Evolutionary conservation across 2,329 filamentous ascomycete genomes (phyloP).

Genomic region (Zasmidium citrigriseum): DNA sequence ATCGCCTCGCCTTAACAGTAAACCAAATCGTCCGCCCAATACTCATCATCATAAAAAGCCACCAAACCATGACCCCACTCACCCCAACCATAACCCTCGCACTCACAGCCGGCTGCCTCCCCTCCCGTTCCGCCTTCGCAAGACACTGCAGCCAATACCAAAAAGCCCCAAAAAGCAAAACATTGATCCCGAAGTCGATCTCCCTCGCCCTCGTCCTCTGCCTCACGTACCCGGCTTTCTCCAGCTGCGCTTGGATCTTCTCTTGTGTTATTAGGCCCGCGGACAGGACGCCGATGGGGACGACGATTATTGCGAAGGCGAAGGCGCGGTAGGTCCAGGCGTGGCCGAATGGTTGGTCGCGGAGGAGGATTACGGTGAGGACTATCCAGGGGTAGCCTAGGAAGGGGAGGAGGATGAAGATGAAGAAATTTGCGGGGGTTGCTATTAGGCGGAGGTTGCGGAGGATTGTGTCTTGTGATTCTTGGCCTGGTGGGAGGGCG

Average conservation of each 20-base stretch:
- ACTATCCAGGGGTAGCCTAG: neutral
- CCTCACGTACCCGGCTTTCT: neutral
- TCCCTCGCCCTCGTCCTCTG: neutral
- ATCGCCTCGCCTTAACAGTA: neutral
- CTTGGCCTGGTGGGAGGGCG: neutral
- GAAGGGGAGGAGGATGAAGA: neutral
- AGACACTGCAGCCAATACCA: neutral
- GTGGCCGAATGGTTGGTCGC: neutral
- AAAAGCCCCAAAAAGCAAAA: neutral
- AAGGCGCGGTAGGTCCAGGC: neutral
- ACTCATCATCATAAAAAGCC: neutral
- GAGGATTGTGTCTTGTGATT: neutral
- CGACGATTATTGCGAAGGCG: neutral
- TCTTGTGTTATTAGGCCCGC: neutral
- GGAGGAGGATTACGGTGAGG: neutral
- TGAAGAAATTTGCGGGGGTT: neutral
- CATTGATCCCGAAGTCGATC: neutral
- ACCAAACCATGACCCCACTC: neutral
- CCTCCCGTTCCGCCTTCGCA: neutral
- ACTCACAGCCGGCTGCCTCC: no score
- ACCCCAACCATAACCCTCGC: neutral
- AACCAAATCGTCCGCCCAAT: neutral
- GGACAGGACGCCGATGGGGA: neutral
- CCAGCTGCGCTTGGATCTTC: neutral
- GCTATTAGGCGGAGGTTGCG: neutral